Evolutionary conservation across 257 asterid genomes (phyloP).

Genomic region (Asclepias syriaca): DNA sequence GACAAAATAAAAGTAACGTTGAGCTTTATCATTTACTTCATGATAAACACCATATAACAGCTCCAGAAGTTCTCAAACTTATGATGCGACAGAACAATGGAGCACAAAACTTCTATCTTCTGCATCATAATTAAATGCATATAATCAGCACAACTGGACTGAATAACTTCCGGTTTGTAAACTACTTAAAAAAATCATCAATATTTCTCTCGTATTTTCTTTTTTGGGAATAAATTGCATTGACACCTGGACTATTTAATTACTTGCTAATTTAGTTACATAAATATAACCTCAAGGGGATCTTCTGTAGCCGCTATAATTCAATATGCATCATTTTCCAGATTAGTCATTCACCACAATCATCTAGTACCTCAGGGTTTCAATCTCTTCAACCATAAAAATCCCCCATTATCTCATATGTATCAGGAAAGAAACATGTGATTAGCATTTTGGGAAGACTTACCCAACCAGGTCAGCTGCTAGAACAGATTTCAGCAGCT

Average conservation of each 20-base stretch:
- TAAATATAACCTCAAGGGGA: background rate
- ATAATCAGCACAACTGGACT: too few species aligned
- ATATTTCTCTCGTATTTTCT: too few species aligned
- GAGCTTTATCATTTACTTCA: too few species aligned
- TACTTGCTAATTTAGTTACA: background rate
- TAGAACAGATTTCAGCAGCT: constrained; percentile 71
- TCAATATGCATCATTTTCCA: background rate
- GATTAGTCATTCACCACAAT: background rate
- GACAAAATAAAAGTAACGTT: too few species aligned
- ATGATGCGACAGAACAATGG: too few species aligned
- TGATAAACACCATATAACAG: too few species aligned
- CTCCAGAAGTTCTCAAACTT: too few species aligned
- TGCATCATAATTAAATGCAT: too few species aligned
- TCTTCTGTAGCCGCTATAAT: background rate
- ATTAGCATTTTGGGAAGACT: constrained; percentile 14
- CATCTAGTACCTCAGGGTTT: background rate
- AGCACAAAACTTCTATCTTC: too few species aligned
- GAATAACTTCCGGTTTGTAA: too few species aligned
- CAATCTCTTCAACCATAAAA: background rate
- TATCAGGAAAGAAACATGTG: background rate
- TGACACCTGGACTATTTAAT: background rate
- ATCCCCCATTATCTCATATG: background rate
- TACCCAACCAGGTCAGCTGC: constrained; percentile 94
- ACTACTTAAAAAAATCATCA: too few species aligned
- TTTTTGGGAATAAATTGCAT: too few species aligned